Conservation (phyloP, 371 early-diverging fungal species). For the Nematocida sp. region DNA sequence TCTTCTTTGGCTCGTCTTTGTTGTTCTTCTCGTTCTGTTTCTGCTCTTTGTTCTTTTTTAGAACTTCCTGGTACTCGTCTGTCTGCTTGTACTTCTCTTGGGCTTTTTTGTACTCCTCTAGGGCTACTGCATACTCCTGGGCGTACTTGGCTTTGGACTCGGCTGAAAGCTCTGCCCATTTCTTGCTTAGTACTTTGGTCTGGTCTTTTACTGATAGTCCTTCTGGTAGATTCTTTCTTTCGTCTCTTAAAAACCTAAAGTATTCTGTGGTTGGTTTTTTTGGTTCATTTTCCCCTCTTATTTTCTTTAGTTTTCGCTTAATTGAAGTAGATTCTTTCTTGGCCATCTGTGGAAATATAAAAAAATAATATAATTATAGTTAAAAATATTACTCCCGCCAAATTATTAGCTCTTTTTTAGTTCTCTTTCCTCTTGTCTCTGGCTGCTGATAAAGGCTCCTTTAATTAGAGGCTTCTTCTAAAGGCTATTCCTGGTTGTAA, state of each 20-base stretch:
- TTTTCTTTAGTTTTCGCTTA: conserved; percentile 53
- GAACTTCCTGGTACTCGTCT: conserved; percentile 54
- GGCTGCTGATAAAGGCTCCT: too few relatives aligned
- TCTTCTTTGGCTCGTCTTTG: background rate
- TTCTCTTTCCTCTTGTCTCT: too few relatives aligned
- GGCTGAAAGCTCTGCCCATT: conserved; percentile 42
- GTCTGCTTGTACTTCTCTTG: conserved; percentile 62
- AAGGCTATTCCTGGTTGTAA: background rate
- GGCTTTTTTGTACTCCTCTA: conserved; percentile 50
- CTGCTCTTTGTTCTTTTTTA: conserved; percentile 31
- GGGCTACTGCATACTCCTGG: conserved; percentile 47
- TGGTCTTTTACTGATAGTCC: conserved; percentile 58
- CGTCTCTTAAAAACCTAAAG: conserved; percentile 57
- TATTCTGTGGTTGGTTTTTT: conserved; percentile 63
- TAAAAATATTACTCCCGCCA: too few relatives aligned
- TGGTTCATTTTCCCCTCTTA: conserved; percentile 63
- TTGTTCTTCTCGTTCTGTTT: background rate
- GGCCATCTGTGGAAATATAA: conserved; percentile 26
- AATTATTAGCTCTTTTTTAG: too few relatives aligned
- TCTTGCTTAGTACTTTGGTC: conserved; percentile 28
- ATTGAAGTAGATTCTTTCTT: conserved; percentile 16
- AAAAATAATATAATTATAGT: background rate
- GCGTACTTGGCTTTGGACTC: conserved; percentile 56
- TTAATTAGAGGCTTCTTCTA: too few relatives aligned
- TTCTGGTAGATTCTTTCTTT: conserved; percentile 49